Conservation (phyloP, 352 stramenopile species). For the Pythium biforme region DNA sequence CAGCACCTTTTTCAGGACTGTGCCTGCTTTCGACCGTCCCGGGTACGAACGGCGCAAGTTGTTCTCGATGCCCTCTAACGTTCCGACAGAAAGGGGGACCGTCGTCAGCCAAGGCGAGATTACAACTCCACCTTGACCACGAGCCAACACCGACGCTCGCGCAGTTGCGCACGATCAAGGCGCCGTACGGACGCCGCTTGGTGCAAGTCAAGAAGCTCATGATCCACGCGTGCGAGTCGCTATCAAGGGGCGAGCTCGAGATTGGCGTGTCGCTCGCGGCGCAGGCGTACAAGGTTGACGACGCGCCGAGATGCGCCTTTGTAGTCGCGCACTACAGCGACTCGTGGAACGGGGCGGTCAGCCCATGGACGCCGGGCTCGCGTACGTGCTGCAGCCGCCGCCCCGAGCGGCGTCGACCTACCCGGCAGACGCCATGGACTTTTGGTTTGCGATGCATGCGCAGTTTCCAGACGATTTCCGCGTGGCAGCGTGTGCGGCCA, state of each 20-base stretch:
- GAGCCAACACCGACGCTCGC: background rate
- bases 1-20: background rate
- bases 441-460: background rate
- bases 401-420: background rate
- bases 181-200: background rate
- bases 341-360: background rate
- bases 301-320: background rate
- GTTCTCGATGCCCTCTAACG: too few relatives aligned
- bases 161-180: background rate
- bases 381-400: background rate
- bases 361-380: background rate
- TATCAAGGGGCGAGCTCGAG: background rate
- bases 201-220: slow-evolving; percentile 5
- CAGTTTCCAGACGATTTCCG: slow-evolving; percentile 1
- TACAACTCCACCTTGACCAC: background rate
- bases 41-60: too few relatives aligned
- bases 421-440: background rate
- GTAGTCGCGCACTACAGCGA: background rate
- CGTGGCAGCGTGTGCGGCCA: background rate
- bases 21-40: background rate
- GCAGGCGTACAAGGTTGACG: slow-evolving; percentile 1
- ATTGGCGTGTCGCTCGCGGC: background rate
- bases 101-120: too few relatives aligned
- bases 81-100: too few relatives aligned
- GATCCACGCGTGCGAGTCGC: background rate